Percentiles rank a stretch among this genome's conserved stretches.
These are phyloP conservation scores for Scleromitrula shiraiana DNA, from an alignment of 2,329 filamentous ascomycete species.

Conservation along the genomic window DNA sequence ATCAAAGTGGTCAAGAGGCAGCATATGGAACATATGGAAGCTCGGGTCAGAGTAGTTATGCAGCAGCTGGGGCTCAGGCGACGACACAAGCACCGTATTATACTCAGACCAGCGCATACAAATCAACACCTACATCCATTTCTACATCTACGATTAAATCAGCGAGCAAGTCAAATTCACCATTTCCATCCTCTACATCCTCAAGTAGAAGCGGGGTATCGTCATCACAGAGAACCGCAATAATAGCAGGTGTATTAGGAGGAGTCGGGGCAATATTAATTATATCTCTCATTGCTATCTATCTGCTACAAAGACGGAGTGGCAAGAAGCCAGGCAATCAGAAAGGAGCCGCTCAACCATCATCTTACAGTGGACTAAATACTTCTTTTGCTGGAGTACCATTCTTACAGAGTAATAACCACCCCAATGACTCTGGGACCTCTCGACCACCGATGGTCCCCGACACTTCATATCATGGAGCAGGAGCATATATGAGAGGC, in stretches of 20 bases:
- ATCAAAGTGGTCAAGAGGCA: background rate
- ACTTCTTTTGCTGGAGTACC: slow-evolving; percentile 17
- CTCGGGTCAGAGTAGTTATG: background rate
- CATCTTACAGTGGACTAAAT: slow-evolving; percentile 18
- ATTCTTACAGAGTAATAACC: slow-evolving; percentile 10
- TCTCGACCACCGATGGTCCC: slow-evolving; percentile 1
- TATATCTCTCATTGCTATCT: slow-evolving; percentile 14
- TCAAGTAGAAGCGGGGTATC: slow-evolving; percentile 9
- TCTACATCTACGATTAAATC: slow-evolving; percentile 4
- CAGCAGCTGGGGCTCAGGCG: background rate
- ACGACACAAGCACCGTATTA: background rate
- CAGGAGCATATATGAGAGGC: slow-evolving; percentile 12
- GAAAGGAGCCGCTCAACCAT: slow-evolving; percentile 7
- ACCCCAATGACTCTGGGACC: slow-evolving; percentile 4
- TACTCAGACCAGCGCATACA: background rate
- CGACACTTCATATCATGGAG: slow-evolving; percentile 5
- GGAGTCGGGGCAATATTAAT: slow-evolving; percentile 15
- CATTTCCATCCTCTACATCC: slow-evolving; percentile 6
- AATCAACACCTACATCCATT: slow-evolving; percentile 6
- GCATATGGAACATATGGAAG: background rate
- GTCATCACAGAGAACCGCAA: slow-evolving; percentile 6
- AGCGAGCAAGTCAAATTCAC: slow-evolving; percentile 1
- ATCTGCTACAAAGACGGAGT: slow-evolving; percentile 13
- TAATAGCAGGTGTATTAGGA: slow-evolving; percentile 18
- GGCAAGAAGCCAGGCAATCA: slow-evolving; percentile 8